Evolutionary conservation across 805 yeast genomes (phyloP), one percentile per base, ranked within the genome.

Genomic region (Candida mattraensis): DNA sequence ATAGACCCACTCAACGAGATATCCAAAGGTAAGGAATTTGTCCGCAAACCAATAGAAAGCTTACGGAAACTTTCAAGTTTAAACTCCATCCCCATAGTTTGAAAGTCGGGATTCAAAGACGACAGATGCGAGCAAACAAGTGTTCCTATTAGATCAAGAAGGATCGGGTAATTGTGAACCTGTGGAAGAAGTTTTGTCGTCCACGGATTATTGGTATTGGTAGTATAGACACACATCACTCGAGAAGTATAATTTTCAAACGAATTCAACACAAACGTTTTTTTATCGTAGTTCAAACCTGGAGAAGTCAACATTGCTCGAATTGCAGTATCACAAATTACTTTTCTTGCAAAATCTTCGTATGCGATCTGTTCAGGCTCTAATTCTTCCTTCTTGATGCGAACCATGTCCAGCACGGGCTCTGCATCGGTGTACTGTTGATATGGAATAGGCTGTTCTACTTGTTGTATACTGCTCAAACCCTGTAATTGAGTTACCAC

Each of bases 181-280:
- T 43, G 29, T 2, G 45, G 47, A 7, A 42, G n/a, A 15, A 44
- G 10, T 9, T 37, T 30, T 6, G 35, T 26, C 7, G 39, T 8
- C 52, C 52, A 48, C 10, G 52, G 52, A 25, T 48, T 48, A 18
- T 13, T 8, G 5, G 19, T 19, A 9, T 26, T 25, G 8, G 24
- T 12, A 3, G 17, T 17, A 24, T 44, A 35, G n/a, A 48, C 33
- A 14, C 47, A 44, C 39, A 48, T 18, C 13, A 41, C 42, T 9
- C 33, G 31, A 7, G 47, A 39, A 5, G 46, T 46, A 22, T 21
- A 32, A 3, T 11, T 20, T n/a, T 40, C 40, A 19, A 48, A 48
- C 5, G 33, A 27, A 23, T 39, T 40, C n/a, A 46, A 18, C 9
- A 48, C 38, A 30, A 48, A 46, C 12, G 31, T 24, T 3, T 28